Evolutionary conservation across 345 rosid genomes (phyloP).

Genomic region (Eucalyptus pauciflora): DNA sequence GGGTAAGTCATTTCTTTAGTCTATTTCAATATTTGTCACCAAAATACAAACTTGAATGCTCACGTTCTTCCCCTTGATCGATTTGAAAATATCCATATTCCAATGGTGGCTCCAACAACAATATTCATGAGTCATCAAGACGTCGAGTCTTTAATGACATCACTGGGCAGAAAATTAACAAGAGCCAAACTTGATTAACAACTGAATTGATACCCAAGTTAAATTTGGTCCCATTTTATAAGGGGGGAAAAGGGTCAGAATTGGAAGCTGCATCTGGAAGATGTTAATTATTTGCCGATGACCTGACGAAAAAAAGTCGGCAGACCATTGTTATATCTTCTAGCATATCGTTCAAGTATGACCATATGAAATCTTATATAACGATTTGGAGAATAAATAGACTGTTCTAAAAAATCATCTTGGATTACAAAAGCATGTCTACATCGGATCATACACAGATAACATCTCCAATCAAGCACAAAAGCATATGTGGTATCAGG

Average conservation of each 20-base stretch:
- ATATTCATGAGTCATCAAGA: accelerated
- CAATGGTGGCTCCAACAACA: background rate
- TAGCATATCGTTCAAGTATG: background rate
- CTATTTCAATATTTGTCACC: background rate
- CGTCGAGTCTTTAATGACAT: background rate
- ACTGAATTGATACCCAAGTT: background rate
- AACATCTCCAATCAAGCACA: background rate
- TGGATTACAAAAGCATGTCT: background rate
- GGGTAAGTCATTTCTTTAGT: background rate
- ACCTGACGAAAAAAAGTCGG: background rate
- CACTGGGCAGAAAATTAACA: background rate
- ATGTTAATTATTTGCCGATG: background rate
- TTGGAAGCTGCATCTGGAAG: background rate
- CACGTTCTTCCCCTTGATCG: background rate
- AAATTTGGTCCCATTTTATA: background rate
- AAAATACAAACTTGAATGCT: background rate
- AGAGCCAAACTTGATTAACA: background rate
- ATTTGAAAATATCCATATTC: background rate
- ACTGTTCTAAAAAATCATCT: background rate
- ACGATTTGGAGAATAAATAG: background rate
- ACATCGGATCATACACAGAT: background rate
- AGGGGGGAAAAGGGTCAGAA: background rate
- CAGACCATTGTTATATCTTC: background rate
- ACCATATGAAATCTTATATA: background rate
- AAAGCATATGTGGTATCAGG: background rate